phyloP scores from a whole-genome alignment of 169 alveolate genomes.

The Plasmodium gallinaceum region DNA sequence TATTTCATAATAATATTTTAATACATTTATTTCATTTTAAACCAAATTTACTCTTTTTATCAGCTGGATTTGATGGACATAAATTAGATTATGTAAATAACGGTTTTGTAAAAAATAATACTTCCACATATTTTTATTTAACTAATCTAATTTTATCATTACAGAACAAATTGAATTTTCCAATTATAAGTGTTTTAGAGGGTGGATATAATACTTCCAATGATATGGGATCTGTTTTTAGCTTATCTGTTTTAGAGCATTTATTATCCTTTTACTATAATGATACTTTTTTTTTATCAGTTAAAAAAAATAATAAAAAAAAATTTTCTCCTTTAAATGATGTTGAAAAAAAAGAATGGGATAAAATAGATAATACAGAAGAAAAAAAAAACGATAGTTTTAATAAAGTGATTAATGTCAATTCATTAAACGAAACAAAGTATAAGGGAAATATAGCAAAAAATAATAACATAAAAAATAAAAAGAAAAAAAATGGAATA shows the following conservation, averaged over 20 bases:
- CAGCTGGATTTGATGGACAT: constrained; percentile 99
- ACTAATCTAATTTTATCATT: constrained; percentile 94
- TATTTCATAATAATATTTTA: constrained; percentile 88
- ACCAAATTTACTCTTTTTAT: constrained; percentile 94
- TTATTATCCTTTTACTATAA: constrained; percentile 86
- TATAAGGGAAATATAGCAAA: neutral
- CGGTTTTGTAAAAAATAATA: constrained; percentile 91
- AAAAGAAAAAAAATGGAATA: neutral
- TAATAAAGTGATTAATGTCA: neutral
- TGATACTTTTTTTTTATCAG: constrained; percentile 5
- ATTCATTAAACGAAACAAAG: too few relatives aligned
- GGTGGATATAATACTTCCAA: constrained; percentile 98
- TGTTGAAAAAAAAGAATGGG: neutral
- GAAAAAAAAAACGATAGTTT: neutral
- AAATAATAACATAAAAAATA: neutral
- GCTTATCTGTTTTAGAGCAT: constrained; percentile 94
- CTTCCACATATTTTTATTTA: constrained; percentile 95
- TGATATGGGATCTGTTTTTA: constrained; percentile 94
- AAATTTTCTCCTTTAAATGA: neutral
- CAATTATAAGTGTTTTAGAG: constrained; percentile 96
- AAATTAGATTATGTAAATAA: constrained; percentile 93
- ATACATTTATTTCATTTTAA: constrained; percentile 93
- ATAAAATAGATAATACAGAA: neutral
- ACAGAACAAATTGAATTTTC: constrained; percentile 91
- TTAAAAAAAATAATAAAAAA: neutral